phyloP scores from a whole-genome alignment of 768 basidiomycete species.

The Royoungia palumana region DNA sequence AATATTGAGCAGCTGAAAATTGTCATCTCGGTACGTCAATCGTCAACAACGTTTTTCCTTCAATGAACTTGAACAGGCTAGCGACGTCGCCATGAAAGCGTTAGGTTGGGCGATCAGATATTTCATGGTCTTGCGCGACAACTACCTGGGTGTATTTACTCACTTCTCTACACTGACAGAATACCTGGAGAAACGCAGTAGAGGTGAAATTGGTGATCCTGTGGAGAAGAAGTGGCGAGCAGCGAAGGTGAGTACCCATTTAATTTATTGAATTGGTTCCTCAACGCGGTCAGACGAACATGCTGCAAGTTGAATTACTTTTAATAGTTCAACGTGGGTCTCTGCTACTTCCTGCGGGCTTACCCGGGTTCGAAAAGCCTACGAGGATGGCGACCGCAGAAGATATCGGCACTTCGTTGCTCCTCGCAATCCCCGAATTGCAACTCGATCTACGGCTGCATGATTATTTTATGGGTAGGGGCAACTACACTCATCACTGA shows the following conservation, averaged over 20 bases:
- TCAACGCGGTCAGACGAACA: slow-evolving; percentile 58
- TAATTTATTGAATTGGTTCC: not conserved
- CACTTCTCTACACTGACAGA: slow-evolving; percentile 88
- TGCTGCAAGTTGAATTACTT: slow-evolving; percentile 70
- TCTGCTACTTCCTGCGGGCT: slow-evolving; percentile 62
- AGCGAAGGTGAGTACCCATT: slow-evolving; percentile 53
- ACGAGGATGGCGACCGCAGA: slow-evolving; percentile 23
- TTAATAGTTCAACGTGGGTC: slow-evolving; percentile 50
- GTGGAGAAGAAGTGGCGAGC: slow-evolving; percentile 75
- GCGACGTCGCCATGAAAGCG: slow-evolving; percentile 58
- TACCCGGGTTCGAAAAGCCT: slow-evolving; percentile 56
- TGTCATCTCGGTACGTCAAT: slow-evolving; percentile 48
- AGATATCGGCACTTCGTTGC: slow-evolving; percentile 51
- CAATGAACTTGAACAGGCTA: slow-evolving; percentile 35
- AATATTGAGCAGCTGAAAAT: slow-evolving; percentile 78
- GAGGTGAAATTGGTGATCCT: slow-evolving; percentile 73
- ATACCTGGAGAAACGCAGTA: slow-evolving; percentile 68
- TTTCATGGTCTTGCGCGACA: slow-evolving; percentile 85
- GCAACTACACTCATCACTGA: not conserved
- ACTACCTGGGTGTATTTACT: slow-evolving; percentile 93
- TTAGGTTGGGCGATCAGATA: slow-evolving; percentile 89
- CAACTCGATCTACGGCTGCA: slow-evolving; percentile 77
- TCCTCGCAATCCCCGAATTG: slow-evolving; percentile 60
- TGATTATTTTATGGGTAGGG: slow-evolving; percentile 84
- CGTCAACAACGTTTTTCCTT: not conserved